Percentiles rank a stretch among this genome's conserved stretches.
phyloP scores from a whole-genome alignment of 164 flowering plant species.

The Taxillus chinensis region DNA sequence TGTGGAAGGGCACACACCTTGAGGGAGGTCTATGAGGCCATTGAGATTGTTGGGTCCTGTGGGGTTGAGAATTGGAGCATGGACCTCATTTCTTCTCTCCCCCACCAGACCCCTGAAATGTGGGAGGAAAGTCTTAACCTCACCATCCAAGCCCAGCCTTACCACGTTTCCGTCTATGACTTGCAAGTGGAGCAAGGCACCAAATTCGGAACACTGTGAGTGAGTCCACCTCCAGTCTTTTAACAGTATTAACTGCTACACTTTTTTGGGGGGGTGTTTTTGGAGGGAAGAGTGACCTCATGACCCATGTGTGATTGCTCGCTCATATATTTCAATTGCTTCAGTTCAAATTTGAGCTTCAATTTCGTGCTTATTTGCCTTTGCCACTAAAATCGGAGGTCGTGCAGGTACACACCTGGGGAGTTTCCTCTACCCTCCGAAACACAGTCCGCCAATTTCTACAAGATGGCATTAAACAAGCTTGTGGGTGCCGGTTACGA shows the following conservation, averaged over 20 bases:
- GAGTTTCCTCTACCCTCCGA: constrained; percentile 90
- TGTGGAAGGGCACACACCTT: constrained; percentile 94
- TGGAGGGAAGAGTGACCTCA: background rate
- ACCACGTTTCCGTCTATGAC: constrained; percentile 87
- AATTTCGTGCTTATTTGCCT: no score
- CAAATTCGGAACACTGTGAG: constrained; percentile 80
- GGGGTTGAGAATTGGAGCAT: constrained; percentile 84
- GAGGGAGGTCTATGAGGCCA: constrained; percentile 61
- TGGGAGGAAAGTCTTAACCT: constrained; percentile 75
- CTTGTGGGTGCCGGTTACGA: constrained; percentile 56
- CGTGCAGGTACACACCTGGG: constrained; percentile 76
- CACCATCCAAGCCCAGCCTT: constrained; percentile 49
- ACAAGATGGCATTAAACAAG: constrained; percentile 54
- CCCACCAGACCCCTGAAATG: constrained; percentile 72
- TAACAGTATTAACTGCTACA: no score
- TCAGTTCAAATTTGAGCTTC: no score
- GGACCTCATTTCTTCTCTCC: constrained; percentile 91
- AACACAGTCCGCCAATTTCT: constrained; percentile 64
- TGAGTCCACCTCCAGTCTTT: constrained; percentile 27
- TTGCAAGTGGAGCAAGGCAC: constrained; percentile 90
- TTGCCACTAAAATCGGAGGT: background rate
- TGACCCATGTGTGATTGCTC: no score
- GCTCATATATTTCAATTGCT: no score
- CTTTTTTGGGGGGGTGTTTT: background rate
- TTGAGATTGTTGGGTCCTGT: constrained; percentile 54